Conservation (phyloP, 106 monocot species). For the Apostasia ramifera region DNA sequence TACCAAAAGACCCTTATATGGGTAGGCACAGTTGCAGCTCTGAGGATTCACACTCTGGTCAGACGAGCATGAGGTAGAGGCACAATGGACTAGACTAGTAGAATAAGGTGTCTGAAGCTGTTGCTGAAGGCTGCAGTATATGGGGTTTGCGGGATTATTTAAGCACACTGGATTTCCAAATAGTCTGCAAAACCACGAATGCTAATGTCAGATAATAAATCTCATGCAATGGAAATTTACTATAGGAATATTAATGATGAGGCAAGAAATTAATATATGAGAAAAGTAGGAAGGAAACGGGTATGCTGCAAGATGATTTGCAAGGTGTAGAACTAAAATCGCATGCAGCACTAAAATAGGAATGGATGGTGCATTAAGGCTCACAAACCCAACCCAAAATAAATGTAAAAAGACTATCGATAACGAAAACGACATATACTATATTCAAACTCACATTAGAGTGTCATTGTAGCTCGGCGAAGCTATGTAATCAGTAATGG, state of each 20-base stretch:
- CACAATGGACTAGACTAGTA: conserved; percentile 39
- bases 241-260: too few species aligned
- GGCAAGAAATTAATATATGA: too few species aligned
- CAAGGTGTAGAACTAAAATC: too few species aligned
- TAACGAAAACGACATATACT: too few species aligned
- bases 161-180: conserved; percentile 56
- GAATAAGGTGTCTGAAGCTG: conserved; percentile 27
- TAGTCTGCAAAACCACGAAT: conserved; percentile 29
- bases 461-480: not conserved
- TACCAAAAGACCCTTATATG: conserved; percentile 42
- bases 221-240: too few species aligned
- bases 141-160: not conserved
- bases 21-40: conserved; percentile 50
- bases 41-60: conserved; percentile 40
- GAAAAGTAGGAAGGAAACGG: too few species aligned
- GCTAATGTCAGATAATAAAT: too few species aligned
- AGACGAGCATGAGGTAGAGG: conserved; percentile 15
- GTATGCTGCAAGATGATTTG: too few species aligned
- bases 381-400: too few species aligned
- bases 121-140: conserved; percentile 37
- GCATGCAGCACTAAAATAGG: too few species aligned
- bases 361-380: too few species aligned
- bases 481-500: not conserved
- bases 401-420: too few species aligned
- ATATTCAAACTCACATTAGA: not conserved